Base-by-base conservation (phyloP, 2,329 filamentous ascomycete genomes). In the Phoma herbarum region DNA sequence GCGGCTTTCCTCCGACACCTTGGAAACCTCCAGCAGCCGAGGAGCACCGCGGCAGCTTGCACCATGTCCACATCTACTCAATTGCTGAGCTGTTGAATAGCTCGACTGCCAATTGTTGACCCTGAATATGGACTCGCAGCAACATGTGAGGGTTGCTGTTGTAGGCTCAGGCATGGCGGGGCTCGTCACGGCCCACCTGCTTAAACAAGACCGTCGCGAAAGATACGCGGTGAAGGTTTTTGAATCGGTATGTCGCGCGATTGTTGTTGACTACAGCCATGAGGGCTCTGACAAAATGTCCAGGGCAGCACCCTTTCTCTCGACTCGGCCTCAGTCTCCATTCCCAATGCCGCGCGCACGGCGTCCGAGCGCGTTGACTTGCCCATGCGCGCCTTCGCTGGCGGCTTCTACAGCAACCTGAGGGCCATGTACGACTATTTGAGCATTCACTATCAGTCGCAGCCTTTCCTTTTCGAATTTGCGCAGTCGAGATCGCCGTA, bases 341-440 rank as follows among this genome's bases (percentile, higher is more conserved):
- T 81, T 33, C 64, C 68, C 31, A 68, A 72, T 65, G 33, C 62
- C 62, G 58, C 67, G 45, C 42, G 51, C 59, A 57, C 63, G 60
- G 60, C 65, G 5, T 59, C 65, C 29, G 69, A 74, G 49, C 78
- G 80, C 60, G 72, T 82, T 37, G 82, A 84, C 69, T 68, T 84
- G 39, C 82, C 82, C 31, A 84, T 84, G 82, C 80, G 82, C 50
- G 80, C 79, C 7, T 83, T 84, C 60, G 80, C 80, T 14, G 79
- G 76, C 10, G 80, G 81, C 20, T 88, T 84, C 70, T 87, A 88
- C 66, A 69, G 73, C 45, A 85, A 86, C 60, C 73, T 88, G 47
- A 80, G 79, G 61, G 76, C 78, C 25, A 84, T 88, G 81, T 88
- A 88, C 69, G 76, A 83, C 25, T 77, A 85, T 62, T 73, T 88